Evolutionary conservation across 257 asterid genomes (phyloP), one percentile per base, ranked within the genome.

Genomic region (Solanum ossicruentum): DNA sequence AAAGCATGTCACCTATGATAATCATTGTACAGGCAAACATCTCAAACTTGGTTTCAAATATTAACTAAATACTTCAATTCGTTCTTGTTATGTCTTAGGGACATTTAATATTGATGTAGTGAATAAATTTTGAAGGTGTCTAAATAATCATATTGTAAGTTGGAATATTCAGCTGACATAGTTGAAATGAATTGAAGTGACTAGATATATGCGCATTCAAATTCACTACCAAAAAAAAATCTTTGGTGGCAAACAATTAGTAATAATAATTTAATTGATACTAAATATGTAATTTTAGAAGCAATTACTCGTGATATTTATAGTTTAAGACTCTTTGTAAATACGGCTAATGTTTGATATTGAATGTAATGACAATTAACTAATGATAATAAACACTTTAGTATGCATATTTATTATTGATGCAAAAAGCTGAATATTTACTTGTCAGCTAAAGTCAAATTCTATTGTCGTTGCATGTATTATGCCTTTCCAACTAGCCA

Each of bases 401-500:
- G 36, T 32, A 32, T 32, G 36, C 36, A 32, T 32, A 32, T 32
- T 32, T 32, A 32, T 32, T 32, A 32, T 3, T 32, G 36, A 3
- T 32, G 3, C 36, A 32, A 32, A 32, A 32, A 32, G 3, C 0
- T 0, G 20, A 57, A 11, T 20, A 8, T 58, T 58, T 58, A 58
- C 0, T 58, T 58, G 0, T 1, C 3, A 58, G 28, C 0, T 5
- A 6, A n/a, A 3, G 15, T 12, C 1, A n/a, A 1, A 0, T 58
- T 58, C n/a, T 1, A 58, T n/a, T 9, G 28, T 20, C 8, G 4
- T 10, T 10, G 9, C 10, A 58, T 58, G 15, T 49, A 49, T 11
- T 49, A 49, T 2, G 13, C 15, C 66, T n/a, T n/a, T 58, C 8
- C 1, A 58, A 58, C 32, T 58, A 20, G 41, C 41, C 41, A 36